These are phyloP conservation scores for Sarocladium oryzae DNA, from an alignment of 2,329 filamentous ascomycete genomes.

Conservation along the genomic window DNA sequence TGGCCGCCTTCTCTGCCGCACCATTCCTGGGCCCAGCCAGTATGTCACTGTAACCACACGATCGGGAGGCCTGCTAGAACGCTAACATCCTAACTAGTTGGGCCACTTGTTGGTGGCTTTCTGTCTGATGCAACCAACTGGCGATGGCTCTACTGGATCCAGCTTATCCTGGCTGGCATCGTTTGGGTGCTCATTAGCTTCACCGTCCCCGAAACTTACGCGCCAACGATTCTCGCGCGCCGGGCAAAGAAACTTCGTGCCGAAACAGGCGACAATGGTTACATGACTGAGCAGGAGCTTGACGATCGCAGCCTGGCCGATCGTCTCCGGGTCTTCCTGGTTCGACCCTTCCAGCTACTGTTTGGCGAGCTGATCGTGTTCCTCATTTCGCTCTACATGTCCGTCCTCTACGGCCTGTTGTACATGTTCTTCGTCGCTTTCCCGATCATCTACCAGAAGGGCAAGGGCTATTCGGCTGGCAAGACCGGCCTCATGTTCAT, in stretches of 20 bases:
- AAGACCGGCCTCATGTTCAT: constrained; percentile 84
- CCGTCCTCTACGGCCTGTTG: constrained; percentile 66
- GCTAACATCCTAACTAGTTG: constrained; percentile 33
- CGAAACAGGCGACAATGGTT: constrained; percentile 57
- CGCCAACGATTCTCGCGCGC: constrained; percentile 65
- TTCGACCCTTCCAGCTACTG: constrained; percentile 79
- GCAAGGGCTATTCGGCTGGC: constrained; percentile 70
- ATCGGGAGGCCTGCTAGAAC: background rate
- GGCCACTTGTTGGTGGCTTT: constrained; percentile 71
- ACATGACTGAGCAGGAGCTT: constrained; percentile 76
- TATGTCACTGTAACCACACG: constrained; percentile 22
- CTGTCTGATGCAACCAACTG: constrained; percentile 64
- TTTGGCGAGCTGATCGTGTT: constrained; percentile 81
- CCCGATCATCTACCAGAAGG: constrained; percentile 66
- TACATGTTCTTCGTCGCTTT: constrained; percentile 75
- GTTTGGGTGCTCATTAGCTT: constrained; percentile 74
- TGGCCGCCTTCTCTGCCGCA: constrained; percentile 79
- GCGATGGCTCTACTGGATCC: constrained; percentile 85
- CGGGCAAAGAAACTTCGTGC: constrained; percentile 68
- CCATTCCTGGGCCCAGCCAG: constrained; percentile 76
- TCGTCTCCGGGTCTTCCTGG: constrained; percentile 64
- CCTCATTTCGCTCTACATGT: constrained; percentile 80
- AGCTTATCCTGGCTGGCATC: constrained; percentile 65
- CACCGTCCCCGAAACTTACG: constrained; percentile 86
- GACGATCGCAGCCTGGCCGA: constrained; percentile 64